A percentile compares a stretch with the other conserved stretches of the same genome.
Evolutionary conservation across 2,329 filamentous ascomycete species (phyloP).

Genomic region (Fusarium irregulare): DNA sequence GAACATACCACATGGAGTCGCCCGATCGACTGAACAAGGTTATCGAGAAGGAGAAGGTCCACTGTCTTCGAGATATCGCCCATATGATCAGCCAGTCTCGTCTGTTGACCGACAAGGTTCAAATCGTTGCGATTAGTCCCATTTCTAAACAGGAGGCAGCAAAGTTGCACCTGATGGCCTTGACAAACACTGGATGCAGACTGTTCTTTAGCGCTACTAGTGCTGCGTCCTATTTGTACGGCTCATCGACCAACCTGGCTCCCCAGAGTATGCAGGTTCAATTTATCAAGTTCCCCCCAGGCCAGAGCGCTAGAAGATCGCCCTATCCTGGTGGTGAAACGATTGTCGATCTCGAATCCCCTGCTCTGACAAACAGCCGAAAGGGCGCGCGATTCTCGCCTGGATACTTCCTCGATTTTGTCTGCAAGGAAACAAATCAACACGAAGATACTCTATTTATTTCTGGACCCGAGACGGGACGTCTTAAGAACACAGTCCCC

Average conservation of each 20-base stretch:
- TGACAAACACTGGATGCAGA: constrained; percentile 89
- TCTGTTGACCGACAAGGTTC: constrained; percentile 75
- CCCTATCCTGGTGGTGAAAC: constrained; percentile 53
- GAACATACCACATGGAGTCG: constrained; percentile 87
- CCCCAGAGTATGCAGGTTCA: constrained; percentile 98
- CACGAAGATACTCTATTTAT: constrained; percentile 80
- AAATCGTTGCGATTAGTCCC: constrained; percentile 85
- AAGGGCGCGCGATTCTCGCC: constrained; percentile 77
- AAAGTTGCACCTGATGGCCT: constrained; percentile 88
- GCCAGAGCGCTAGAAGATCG: constrained; percentile 46
- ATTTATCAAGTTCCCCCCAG: constrained; percentile 92
- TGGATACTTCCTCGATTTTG: constrained; percentile 90
- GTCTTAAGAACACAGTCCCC: constrained; percentile 73
- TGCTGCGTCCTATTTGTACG: constrained; percentile 74
- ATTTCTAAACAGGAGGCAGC: constrained; percentile 83
- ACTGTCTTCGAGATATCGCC: constrained; percentile 77
- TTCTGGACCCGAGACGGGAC: constrained; percentile 86
- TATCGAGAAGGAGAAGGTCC: constrained; percentile 72
- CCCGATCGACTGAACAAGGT: constrained; percentile 70
- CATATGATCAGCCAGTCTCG: constrained; percentile 84
- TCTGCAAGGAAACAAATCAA: constrained; percentile 70
- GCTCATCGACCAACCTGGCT: constrained; percentile 69
- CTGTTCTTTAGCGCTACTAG: constrained; percentile 92
- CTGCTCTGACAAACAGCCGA: constrained; percentile 61
- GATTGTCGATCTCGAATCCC: constrained; percentile 61